Evolutionary conservation across 2,329 filamentous ascomycete species (phyloP), one percentile per base, ranked within the genome.

Genomic region (Phyllosticta citriasiana): DNA sequence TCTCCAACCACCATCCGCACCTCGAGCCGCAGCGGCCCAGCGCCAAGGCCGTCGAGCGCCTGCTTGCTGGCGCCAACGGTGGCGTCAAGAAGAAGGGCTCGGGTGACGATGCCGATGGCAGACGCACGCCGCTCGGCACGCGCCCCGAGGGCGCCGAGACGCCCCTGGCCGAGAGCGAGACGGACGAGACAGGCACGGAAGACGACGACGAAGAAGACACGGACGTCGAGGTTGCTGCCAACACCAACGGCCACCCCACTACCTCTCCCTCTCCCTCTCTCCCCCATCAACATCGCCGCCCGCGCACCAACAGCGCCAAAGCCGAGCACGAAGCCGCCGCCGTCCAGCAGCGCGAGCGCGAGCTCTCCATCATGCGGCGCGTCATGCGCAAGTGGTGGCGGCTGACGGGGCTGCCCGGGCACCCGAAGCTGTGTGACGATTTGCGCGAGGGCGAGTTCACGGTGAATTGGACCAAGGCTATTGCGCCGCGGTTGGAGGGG

Each of bases 401-500:
- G 24, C 74, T 84, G 63, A 84, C 88, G 0, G 84, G 85, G 0
- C 76, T 95, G 22, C 78, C 85, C 62, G 79, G 73, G 0, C 67
- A 72, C 47, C 71, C 77, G 9, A 70, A 68, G 5, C 71, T 77
- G 60, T 79, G 82, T 16, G 80, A 89, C 63, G 79, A 80, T 62
- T 78, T 84, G 57, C 80, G 77, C 0, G 84, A 85, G 63, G 78
- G 78, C 53, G 81, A 85, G 57, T 84, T 88, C 33, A 76, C 76
- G 47, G 80, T 82, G 2, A 81, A 87, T 65, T 96, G 91, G 90
- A 93, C 89, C 8, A 84, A 83, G 64, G 87, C 89, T 1, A 92
- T 96, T 71, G 84, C 87, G 60, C 91, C 91, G 0, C 81, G 82
- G 61, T 64, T 93, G 8, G 91, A 96, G 71, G 90, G 89, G 1